A percentile compares a stretch with the other conserved stretches of the same genome.
Evolutionary conservation across 352 stramenopile genomes (phyloP).

Genomic region (Pythium aquatile): DNA sequence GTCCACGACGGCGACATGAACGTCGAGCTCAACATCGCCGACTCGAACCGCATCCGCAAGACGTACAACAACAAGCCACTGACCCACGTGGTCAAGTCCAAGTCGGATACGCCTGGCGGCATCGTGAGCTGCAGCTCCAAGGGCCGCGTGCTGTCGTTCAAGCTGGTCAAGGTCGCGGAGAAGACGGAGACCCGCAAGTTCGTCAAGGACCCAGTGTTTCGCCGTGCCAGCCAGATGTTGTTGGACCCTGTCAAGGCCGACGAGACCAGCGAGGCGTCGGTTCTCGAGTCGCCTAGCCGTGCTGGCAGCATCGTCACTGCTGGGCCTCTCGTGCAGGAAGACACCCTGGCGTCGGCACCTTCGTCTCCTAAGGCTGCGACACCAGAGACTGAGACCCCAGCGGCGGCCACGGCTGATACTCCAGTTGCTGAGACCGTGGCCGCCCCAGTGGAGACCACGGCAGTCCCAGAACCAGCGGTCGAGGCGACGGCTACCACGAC

Average conservation of each 20-base stretch:
- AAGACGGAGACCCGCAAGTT: slow-evolving; percentile 38
- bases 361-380: slow-evolving; percentile 12
- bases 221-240: slow-evolving; percentile 43
- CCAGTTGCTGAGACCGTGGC: slow-evolving; percentile 4
- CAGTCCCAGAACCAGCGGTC: neutral
- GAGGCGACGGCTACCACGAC: neutral
- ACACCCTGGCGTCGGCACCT: neutral
- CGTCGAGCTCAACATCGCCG: slow-evolving; percentile 51
- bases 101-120: slow-evolving; percentile 43
- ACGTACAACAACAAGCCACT: slow-evolving; percentile 58
- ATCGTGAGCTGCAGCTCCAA: slow-evolving; percentile 51
- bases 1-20: slow-evolving; percentile 44
- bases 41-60: slow-evolving; percentile 76
- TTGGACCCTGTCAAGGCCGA: slow-evolving; percentile 46
- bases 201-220: slow-evolving; percentile 46
- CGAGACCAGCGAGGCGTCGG: slow-evolving; percentile 47
- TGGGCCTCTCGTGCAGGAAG: slow-evolving; percentile 10
- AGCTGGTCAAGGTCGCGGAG: slow-evolving; percentile 32
- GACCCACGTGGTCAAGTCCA: slow-evolving; percentile 45
- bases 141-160: slow-evolving; percentile 39
- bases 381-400: slow-evolving; percentile 16
- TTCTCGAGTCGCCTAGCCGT: slow-evolving; percentile 47
- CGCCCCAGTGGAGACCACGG: neutral
- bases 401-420: neutral
- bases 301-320: slow-evolving; percentile 32